Evolutionary conservation across 345 rosid species (phyloP), one percentile per base, ranked within the genome.

Genomic region (Syzygium grande): DNA sequence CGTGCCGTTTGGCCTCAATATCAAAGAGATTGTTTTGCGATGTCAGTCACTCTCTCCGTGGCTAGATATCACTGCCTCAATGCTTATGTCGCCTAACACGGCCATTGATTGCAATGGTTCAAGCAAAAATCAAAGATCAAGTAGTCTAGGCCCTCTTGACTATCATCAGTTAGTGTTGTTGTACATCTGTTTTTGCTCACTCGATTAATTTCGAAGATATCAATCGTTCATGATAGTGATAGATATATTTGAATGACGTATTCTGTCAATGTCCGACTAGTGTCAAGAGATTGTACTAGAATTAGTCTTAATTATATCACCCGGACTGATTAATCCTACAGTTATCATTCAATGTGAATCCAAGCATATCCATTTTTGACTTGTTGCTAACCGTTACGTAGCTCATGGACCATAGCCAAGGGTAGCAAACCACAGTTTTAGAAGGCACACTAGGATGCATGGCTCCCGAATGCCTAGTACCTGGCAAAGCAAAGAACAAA

Each of bases 341-440:
- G 59, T 5, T 11, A 55, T 55, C 4, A 22, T 55, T 79, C 85
- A 86, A 21, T 77, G 90, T 91, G 7, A 87, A 89, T 49, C 89
- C 94, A 1, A 91, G 90, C 51, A 88, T 91, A 6, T 90, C 92
- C 4, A 91, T 89, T 90, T 92, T 90, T 5, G 93, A 93, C 10
- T 51, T 41, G n/a, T 55, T 55, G 27, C 59, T 25, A 55, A 4
- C 56, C 22, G 9, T 23, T 15, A 92, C 90, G 3, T 89, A 91
- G 85, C 85, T 92, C 5, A 77, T 86, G 0, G 91, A 90, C 49
- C 94, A 92, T 51, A 88, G 30, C 7, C 68, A 85, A 30, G 90
- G 90, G 21, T 43, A 87, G 9, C 91, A 90, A 29, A 89, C 92
- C 25, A 88, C 92, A 17, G 87, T 86, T 34, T n/a, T 91, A 15